These are phyloP conservation scores for Crotalaria pallida DNA, from an alignment of 306 rosid species.

Conservation along the genomic window DNA sequence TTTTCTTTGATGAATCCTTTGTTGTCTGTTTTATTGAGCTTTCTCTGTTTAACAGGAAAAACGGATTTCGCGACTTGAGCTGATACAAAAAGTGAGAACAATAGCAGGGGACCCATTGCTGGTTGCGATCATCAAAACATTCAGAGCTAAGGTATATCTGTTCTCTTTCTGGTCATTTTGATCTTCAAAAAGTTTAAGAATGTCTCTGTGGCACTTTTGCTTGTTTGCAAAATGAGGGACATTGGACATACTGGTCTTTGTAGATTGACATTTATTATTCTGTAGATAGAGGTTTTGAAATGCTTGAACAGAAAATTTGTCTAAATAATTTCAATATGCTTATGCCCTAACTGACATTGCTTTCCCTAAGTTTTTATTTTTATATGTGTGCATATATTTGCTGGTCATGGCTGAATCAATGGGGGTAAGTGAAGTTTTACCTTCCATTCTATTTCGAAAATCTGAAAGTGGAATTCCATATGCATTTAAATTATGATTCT, in stretches of 20 bases:
- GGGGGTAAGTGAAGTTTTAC: neutral
- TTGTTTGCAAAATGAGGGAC: neutral
- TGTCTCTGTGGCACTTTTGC: neutral
- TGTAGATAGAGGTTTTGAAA: neutral
- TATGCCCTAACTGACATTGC: neutral
- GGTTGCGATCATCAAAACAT: conserved; percentile 52
- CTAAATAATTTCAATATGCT: neutral
- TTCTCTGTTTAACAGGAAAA: conserved; percentile 42
- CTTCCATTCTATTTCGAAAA: neutral
- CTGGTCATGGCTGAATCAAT: neutral
- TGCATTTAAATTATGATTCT: too few relatives aligned
- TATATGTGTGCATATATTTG: neutral
- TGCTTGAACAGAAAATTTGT: neutral
- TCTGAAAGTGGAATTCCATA: neutral
- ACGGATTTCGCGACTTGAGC: conserved; percentile 50
- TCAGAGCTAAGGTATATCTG: conserved; percentile 46
- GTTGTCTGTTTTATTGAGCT: neutral
- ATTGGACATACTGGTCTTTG: neutral
- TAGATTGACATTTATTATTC: neutral
- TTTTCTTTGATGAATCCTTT: neutral
- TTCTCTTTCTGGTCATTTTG: neutral
- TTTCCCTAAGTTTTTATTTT: neutral
- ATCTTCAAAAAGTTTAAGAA: neutral
- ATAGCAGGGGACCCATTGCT: conserved; percentile 72
- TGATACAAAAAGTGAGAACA: conserved; percentile 52